Evolutionary conservation across 768 basidiomycete species (phyloP).

Genomic region (Psilocybe subaeruginosa): DNA sequence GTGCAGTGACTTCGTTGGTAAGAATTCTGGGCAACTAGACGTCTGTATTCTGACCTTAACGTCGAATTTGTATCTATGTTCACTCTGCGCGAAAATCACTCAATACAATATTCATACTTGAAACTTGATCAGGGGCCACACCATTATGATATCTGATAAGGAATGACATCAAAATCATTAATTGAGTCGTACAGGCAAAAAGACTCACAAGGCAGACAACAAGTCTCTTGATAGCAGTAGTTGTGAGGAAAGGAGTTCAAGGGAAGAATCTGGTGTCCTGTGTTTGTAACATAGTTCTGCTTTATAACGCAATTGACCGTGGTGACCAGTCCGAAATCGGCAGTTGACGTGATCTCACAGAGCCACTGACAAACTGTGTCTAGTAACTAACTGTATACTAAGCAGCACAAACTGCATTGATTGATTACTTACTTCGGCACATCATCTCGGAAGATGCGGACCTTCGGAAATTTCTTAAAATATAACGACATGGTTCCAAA

Average conservation of each 20-base stretch:
- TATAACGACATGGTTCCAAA: not conserved
- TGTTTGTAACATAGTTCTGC: conserved; percentile 6
- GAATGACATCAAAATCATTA: not conserved
- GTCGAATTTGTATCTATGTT: conserved; percentile 74
- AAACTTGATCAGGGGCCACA: not conserved
- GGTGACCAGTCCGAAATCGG: conserved; percentile 19
- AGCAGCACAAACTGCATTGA: too few relatives aligned
- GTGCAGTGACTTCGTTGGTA: not conserved
- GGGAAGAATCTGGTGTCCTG: not conserved
- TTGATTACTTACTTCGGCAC: not conserved
- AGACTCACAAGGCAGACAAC: too few relatives aligned
- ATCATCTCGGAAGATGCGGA: conserved; percentile 2
- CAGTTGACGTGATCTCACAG: not conserved
- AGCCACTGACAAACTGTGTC: not conserved
- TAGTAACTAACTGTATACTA: not conserved
- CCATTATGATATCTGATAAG: conserved; percentile 9
- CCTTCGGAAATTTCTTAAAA: not conserved
- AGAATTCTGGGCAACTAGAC: not conserved
- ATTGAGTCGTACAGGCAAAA: not conserved
- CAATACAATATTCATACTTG: not conserved
- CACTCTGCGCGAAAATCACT: conserved; percentile 12
- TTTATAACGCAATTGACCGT: conserved; percentile 21
- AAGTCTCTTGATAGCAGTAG: not conserved
- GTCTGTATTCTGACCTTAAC: conserved; percentile 64
- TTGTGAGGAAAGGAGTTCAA: not conserved